Evolutionary conservation across 2,329 filamentous ascomycete species (phyloP).

Genomic region (Colletotrichum spaethianum): DNA sequence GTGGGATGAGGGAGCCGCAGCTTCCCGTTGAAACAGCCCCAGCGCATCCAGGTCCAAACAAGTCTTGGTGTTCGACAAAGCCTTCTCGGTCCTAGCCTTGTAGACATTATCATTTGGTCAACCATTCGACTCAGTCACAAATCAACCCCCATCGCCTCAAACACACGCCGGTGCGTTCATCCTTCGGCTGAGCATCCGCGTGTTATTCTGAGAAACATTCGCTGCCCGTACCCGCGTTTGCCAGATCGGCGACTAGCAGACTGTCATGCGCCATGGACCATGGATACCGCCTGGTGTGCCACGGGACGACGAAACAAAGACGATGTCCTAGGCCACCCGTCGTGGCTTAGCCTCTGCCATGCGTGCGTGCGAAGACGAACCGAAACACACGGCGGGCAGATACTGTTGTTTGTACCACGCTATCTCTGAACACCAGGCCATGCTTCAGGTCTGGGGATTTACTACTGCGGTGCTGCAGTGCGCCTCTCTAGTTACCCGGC

Average conservation of each 20-base stretch:
- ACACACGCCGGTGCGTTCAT: conserved; percentile 2
- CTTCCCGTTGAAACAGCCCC: neutral
- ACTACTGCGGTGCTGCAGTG: neutral
- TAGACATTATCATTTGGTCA: neutral
- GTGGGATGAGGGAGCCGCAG: neutral
- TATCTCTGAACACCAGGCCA: conserved; percentile 4
- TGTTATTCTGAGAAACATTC: conserved; percentile 6
- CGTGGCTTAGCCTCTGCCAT: conserved; percentile 27
- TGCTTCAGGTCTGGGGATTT: conserved; percentile 2
- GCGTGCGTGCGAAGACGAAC: conserved; percentile 22
- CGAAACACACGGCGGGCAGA: conserved; percentile 31
- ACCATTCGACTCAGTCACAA: neutral
- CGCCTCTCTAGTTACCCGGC: conserved; percentile 9
- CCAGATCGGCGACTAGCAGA: conserved; percentile 16
- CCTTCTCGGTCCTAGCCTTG: neutral
- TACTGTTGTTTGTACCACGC: conserved; percentile 17
- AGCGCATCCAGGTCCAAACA: neutral
- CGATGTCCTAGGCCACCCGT: conserved; percentile 30
- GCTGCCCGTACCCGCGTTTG: conserved; percentile 25
- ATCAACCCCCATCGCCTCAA: neutral
- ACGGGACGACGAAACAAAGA: conserved; percentile 31
- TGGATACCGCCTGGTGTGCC: conserved; percentile 19
- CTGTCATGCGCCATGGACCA: conserved; percentile 17
- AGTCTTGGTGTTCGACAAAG: neutral
- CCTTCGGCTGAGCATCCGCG: conserved; percentile 7